Evolutionary conservation across 2,329 filamentous ascomycete genomes (phyloP).

Genomic region (Fusarium coffeatum): DNA sequence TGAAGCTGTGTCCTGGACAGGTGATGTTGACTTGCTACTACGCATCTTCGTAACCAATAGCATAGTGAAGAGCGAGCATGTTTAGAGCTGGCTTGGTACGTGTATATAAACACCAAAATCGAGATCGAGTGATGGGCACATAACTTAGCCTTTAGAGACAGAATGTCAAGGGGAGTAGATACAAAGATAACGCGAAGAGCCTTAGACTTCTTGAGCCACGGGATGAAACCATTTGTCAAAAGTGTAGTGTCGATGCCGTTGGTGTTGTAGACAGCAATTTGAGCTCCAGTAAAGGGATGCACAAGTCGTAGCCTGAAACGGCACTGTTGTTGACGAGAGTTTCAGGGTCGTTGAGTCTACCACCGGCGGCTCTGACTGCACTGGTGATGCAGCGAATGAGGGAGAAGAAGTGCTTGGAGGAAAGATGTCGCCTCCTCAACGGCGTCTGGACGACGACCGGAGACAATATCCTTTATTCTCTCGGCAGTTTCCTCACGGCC

Average conservation of each 20-base stretch:
- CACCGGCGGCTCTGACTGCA: slow-evolving; percentile 3
- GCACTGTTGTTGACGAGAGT: slow-evolving; percentile 36
- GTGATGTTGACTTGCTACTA: slow-evolving; percentile 28
- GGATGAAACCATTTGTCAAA: slow-evolving; percentile 29
- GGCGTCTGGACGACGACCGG: slow-evolving; percentile 9
- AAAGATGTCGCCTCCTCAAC: slow-evolving; percentile 18
- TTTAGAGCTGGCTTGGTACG: slow-evolving; percentile 38
- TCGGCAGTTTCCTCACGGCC: slow-evolving; percentile 18
- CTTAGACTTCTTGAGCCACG: slow-evolving; percentile 22
- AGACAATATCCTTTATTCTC: slow-evolving; percentile 29
- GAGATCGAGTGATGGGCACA: background rate
- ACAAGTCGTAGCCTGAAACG: slow-evolving; percentile 18
- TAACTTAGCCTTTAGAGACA: slow-evolving; percentile 24
- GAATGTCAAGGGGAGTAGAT: slow-evolving; percentile 26
- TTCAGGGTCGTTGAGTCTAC: slow-evolving; percentile 25
- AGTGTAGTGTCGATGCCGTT: slow-evolving; percentile 34
- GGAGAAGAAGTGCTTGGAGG: slow-evolving; percentile 20
- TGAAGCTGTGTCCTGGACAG: slow-evolving; percentile 21
- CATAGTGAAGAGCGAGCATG: slow-evolving; percentile 34
- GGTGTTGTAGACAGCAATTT: slow-evolving; percentile 31
- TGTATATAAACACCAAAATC: slow-evolving; percentile 27
- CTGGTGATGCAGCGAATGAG: slow-evolving; percentile 25
- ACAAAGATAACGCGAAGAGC: slow-evolving; percentile 32
- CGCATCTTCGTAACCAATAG: slow-evolving; percentile 16
- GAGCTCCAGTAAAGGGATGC: slow-evolving; percentile 10